Evolutionary conservation across 768 basidiomycete species (phyloP), one percentile per base, ranked within the genome.

Genomic region (Fibroporia radiculosa): DNA sequence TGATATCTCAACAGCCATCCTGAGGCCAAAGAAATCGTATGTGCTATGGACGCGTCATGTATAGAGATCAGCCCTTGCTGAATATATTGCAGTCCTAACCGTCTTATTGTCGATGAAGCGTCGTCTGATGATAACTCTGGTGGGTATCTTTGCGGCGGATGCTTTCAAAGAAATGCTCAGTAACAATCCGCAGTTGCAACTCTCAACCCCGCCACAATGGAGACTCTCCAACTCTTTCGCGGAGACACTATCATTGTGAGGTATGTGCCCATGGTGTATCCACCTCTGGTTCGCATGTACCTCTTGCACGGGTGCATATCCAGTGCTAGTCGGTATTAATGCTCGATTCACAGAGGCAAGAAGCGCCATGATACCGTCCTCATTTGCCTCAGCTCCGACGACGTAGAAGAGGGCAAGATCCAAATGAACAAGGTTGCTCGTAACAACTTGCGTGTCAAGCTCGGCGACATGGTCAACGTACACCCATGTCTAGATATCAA

Each of bases 381-480:
- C 50, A 98, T 98, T 63, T 96, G 93, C 59, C 66, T 99, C 59
- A 87, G 85, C 59, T 88, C 87, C 31, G 96, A 98, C 58, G 91
- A 95, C 50, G 90, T 98, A 49, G 96, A 97, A 56, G 96, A 98
- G 66, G 95, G 96, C 47, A 89, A 90, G 62, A 93, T 99, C 51
- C 93, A 96, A 58, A 71, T 99, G 69, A 99, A 99, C 82, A 98
- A 98, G 67, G 96, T 99, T 27, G 96, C 96, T n/a, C 90, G 96
- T 47, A 95, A 97, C 72, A 98, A 99, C 69, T 69, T 98, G 37
- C 89, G 95, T 44, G 91, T 98, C 56, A 98, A 97, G 72, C 82
- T 98, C 33, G 95, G 89, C 33, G 96, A 99, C 65, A 75, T 98
- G 44, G 92, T 92, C 62, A 89, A 88, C 50, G 93, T 99, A 1